Base-by-base conservation (phyloP, 2,329 filamentous ascomycete genomes). In the Aureobasidium melanogenum region DNA sequence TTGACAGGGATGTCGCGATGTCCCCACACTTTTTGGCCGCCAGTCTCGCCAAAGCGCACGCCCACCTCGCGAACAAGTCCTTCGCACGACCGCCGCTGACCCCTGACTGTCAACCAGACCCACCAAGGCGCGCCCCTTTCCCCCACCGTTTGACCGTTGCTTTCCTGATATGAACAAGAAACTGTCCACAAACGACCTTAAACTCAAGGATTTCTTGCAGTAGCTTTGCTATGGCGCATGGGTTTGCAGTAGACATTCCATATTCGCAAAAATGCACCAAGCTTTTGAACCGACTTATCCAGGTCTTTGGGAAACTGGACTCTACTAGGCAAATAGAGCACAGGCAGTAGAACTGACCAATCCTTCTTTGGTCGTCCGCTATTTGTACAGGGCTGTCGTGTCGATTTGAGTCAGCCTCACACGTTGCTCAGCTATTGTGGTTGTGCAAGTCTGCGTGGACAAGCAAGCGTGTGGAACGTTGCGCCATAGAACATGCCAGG, bases 161-260 rank as follows among this genome's bases (percentile, higher is more conserved):
- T 28, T 58, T 58, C 54, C 54, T 38, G 54, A 47, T 58, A 46
- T 47, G 54, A 47, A 58, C 54, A 58, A 28, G 54, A 58, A 47
- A 17, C 54, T 47, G 54, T 56, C 54, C 43, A 58, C 8, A 58
- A 47, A 58, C 39, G 41, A 43, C 28, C 36, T 46, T 47, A 26
- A 26, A 43, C 28, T 36, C 30, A 34, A 17, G 39, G 39, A 58
- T 47, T 47, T 47, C 30, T 47, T 58, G 54, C 54, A 58, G 54
- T 58, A 58, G 54, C 22, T 38, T 36, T n/a, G 12, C 28, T 47
- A 26, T 46, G 41, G 41, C 30, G 54, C 54, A 58, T 36, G 30
- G 26, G 54, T 58, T 58, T 41, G 54, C 54, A 58, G 54, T 7
- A 56, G 39, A 12, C 52, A 56, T 34, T 44, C 38, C 52, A 54